Conservation (phyloP, 1,284 basidiomycete genomes). For the Leccinum pseudoinsigne region DNA sequence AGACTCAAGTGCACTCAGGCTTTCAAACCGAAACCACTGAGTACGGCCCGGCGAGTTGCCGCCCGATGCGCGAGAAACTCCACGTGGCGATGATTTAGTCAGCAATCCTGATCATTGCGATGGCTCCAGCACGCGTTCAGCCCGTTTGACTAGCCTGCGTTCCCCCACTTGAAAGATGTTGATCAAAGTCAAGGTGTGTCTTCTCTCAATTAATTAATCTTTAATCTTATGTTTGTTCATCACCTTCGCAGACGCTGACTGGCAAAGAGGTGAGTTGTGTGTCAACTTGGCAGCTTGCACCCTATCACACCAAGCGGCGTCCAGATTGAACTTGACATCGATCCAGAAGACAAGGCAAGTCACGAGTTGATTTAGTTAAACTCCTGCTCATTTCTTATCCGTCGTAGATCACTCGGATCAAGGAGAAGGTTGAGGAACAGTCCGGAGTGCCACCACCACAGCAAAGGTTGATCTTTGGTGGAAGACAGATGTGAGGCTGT, state of each 20-base stretch:
- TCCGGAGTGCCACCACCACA: conserved; percentile 98
- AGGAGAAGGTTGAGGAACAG: conserved; percentile 99
- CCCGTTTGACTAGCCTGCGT: not conserved
- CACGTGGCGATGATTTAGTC: not conserved
- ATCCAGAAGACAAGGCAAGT: conserved; percentile 84
- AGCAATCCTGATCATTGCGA: not conserved
- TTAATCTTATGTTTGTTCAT: not conserved
- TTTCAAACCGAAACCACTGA: not conserved
- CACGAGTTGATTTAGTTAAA: not conserved
- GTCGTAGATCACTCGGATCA: conserved; percentile 87
- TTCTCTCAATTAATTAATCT: not conserved
- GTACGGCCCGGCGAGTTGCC: not conserved
- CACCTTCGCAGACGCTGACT: conserved; percentile 73
- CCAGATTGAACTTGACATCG: conserved; percentile 96
- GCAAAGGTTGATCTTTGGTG: conserved; percentile 93
- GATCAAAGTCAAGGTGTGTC: conserved; percentile 29
- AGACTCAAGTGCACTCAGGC: not conserved
- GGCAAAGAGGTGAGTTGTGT: conserved; percentile 77
- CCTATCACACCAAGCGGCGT: conserved; percentile 12
- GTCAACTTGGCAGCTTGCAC: not conserved
- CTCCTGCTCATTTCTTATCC: not conserved
- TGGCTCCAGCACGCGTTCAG: not conserved
- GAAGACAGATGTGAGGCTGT: conserved; percentile 88
- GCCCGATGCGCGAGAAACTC: not conserved
- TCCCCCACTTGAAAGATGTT: conserved; percentile 19